Evolutionary conservation across 306 rosid species (phyloP).

Genomic region (Casuarina cunninghamiana): DNA sequence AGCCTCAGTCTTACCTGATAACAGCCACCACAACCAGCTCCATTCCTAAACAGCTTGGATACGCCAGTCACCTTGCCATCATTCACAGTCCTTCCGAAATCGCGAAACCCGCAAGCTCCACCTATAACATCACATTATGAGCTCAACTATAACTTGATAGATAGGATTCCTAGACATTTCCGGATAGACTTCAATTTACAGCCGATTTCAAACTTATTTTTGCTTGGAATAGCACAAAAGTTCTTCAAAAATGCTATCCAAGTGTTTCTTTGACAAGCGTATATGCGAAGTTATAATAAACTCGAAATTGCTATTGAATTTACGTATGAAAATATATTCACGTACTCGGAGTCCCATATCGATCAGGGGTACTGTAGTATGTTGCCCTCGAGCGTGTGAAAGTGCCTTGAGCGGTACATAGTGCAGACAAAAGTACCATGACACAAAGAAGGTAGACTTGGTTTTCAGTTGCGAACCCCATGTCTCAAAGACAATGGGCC

Average conservation of each 20-base stretch:
- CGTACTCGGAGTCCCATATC: conserved; percentile 76
- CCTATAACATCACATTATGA: conserved; percentile 32
- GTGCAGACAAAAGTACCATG: conserved; percentile 47
- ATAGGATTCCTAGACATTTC: background rate
- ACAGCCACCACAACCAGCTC: conserved; percentile 85
- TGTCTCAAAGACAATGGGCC: conserved; percentile 17
- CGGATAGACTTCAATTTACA: background rate
- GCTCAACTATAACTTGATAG: background rate
- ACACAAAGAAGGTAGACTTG: conserved; percentile 38
- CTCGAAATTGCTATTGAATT: too few species aligned
- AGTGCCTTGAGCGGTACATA: conserved; percentile 55
- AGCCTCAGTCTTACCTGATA: conserved; percentile 52
- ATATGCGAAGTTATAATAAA: too few species aligned
- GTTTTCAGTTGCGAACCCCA: conserved; percentile 40
- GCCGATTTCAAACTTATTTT: too few species aligned
- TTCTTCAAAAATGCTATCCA: background rate
- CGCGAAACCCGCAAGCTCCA: conserved; percentile 93
- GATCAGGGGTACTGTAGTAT: conserved; percentile 85
- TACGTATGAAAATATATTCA: background rate
- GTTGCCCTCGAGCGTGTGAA: conserved; percentile 70
- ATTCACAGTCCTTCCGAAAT: conserved; percentile 69
- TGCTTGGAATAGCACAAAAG: background rate
- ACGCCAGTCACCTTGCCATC: conserved; percentile 80
- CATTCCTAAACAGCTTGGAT: conserved; percentile 64
- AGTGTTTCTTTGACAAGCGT: too few species aligned